Evolutionary conservation across 805 yeast genomes (phyloP), one percentile per base, ranked within the genome.

Genomic region (Ogataea pignaliae): DNA sequence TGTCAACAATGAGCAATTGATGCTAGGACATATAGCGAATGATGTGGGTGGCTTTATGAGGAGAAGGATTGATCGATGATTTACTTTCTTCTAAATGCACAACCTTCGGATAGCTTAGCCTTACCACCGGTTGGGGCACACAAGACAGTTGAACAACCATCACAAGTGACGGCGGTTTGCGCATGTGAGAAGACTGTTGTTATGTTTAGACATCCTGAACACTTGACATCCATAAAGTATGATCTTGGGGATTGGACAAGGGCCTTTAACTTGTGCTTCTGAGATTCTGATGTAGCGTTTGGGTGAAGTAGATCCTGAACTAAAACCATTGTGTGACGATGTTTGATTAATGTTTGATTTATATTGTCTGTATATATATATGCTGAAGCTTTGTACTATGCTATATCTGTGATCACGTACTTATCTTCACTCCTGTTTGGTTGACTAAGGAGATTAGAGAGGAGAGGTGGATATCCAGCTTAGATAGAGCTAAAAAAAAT

Each of bases 121-220:
- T 93, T 93, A 81, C 99, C 99, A 82, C 99, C 99, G 60, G 97
- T 86, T 72, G 99, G 99, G 69, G 93, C 85, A 79, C 98, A 90
- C 70, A 93, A 85, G 57, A 93, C 97, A 60, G 97, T 88, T 60
- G 98, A 84, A 79, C 99, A 93, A 45, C 95, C 83, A 70, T 95
- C 98, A 83, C 99, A 93, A 68, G 97, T 86, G 68, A 93, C 99
- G 66, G 97, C 98, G 66, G 99, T 93, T 82, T 93, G 99, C 61
- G 99, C 98, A 76, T 93, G 99, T 57, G 98, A 91, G 86, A 93
- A 93, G 61, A 93, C 98, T 63, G 97, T 91, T 75, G 99, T 89
- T 80, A 93, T 93, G 84, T 84, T 86, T 73, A 91, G 81, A 81
- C 99, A 93, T 66, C 99, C 98, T 75, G 95, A 98, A 78, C 99